These are phyloP conservation scores for Tetracladium setigerum DNA, from an alignment of 495 filamentous ascomycete genomes.

Conservation along the genomic window DNA sequence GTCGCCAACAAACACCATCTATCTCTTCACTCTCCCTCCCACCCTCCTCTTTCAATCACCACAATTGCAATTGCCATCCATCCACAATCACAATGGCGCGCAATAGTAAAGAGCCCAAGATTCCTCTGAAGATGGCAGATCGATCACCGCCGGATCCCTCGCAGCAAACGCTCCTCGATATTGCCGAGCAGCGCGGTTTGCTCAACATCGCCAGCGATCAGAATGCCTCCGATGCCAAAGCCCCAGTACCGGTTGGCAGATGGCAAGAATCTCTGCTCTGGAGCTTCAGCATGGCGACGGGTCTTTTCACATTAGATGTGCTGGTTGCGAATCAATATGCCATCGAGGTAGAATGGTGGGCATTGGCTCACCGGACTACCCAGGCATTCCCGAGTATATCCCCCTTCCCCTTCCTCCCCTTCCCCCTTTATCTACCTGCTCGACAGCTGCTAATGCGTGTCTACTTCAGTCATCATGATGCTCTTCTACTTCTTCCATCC, in stretches of 20 bases:
- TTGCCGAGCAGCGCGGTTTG: slow-evolving; percentile 52
- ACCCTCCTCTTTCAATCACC: no score
- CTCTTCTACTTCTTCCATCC: slow-evolving; percentile 54
- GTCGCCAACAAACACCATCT: no score
- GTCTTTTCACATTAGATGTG: slow-evolving; percentile 83
- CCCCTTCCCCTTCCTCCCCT: background rate
- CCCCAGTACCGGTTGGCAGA: slow-evolving; percentile 33
- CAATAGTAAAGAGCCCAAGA: slow-evolving; percentile 39
- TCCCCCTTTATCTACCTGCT: background rate
- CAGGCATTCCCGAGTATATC: slow-evolving; percentile 43
- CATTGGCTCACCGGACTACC: slow-evolving; percentile 42
- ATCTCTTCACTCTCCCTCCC: no score
- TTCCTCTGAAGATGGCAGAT: slow-evolving; percentile 54
- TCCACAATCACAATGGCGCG: slow-evolving; percentile 31
- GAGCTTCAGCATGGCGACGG: slow-evolving; percentile 63
- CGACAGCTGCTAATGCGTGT: slow-evolving; percentile 29
- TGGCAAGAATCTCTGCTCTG: slow-evolving; percentile 56
- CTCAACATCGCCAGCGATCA: slow-evolving; percentile 35
- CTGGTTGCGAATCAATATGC: slow-evolving; percentile 90
- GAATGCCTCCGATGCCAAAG: slow-evolving; percentile 22
- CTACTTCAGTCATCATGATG: slow-evolving; percentile 45
- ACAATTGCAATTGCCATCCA: no score
- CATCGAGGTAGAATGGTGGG: slow-evolving; percentile 51
- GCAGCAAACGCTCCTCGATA: slow-evolving; percentile 52
- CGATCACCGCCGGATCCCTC: slow-evolving; percentile 40